Evolutionary conservation across 192 early-diverging fungal species (phyloP).

Genomic region (Entrophospora sp.): DNA sequence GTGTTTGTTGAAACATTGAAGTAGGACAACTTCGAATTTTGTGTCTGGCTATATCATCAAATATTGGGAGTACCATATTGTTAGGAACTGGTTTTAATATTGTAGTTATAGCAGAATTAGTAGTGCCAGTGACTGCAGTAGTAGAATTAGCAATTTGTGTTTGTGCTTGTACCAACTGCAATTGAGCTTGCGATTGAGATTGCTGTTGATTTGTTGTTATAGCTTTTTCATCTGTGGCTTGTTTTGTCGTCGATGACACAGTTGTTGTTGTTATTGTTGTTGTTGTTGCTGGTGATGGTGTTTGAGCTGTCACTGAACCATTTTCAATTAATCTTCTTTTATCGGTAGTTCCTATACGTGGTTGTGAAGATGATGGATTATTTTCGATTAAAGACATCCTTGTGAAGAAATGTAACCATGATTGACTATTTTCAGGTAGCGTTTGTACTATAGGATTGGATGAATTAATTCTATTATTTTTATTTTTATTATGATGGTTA

Average conservation of each 20-base stretch:
- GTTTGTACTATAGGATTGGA: slow-evolving; percentile 8
- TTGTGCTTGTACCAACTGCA: background rate
- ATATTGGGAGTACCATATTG: slow-evolving; percentile 3
- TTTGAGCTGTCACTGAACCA: no score
- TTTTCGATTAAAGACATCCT: background rate
- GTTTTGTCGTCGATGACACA: no score
- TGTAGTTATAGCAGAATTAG: background rate
- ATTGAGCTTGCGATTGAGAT: no score
- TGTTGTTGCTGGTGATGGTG: no score
- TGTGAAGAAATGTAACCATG: slow-evolving; percentile 14
- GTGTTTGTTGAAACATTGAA: slow-evolving; percentile 1
- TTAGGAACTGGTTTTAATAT: background rate
- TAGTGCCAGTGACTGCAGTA: background rate
- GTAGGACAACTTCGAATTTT: background rate
- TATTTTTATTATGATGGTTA: background rate
- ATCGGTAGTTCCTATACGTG: no score
- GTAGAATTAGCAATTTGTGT: background rate
- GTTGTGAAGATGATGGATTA: no score
- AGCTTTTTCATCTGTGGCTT: no score
- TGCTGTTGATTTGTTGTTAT: no score
- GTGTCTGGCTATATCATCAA: background rate
- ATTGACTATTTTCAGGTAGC: background rate
- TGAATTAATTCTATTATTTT: background rate
- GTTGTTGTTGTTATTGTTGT: no score
- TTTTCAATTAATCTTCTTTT: no score